phyloP scores from a whole-genome alignment of 2,329 filamentous ascomycete species.

The Zymoseptoria crescenta region DNA sequence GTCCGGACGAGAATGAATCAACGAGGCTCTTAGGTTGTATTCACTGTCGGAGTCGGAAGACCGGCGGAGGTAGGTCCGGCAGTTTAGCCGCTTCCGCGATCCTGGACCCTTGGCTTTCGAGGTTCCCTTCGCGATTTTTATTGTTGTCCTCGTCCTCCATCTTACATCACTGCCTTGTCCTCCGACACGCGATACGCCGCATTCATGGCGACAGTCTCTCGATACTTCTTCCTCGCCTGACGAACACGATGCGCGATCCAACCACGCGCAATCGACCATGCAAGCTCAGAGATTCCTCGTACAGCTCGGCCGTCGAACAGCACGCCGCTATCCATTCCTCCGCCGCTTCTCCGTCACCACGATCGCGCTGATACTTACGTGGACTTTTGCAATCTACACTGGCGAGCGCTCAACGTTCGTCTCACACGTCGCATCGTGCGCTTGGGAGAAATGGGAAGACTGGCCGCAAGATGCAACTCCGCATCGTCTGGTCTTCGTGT shows the following conservation, averaged over 20 bases:
- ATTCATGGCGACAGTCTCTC: background rate
- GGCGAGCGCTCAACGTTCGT: slow-evolving; percentile 75
- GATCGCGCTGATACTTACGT: slow-evolving; percentile 40
- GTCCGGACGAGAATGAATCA: no score
- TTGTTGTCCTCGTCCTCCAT: background rate
- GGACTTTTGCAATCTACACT: slow-evolving; percentile 72
- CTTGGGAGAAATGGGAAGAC: slow-evolving; percentile 82
- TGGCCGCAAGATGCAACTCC: slow-evolving; percentile 77
- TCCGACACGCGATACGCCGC: background rate
- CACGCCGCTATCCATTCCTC: slow-evolving; percentile 20
- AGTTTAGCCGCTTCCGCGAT: background rate
- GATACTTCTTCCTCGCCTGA: background rate
- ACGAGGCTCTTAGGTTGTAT: no score
- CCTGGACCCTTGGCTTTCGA: background rate
- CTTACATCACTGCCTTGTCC: background rate
- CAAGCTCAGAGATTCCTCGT: slow-evolving; percentile 14
- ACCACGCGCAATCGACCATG: slow-evolving; percentile 1
- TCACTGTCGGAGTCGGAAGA: no score
- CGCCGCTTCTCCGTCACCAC: slow-evolving; percentile 18
- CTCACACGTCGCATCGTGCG: slow-evolving; percentile 61
- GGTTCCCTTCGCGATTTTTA: background rate
- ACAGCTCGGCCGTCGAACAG: slow-evolving; percentile 14
- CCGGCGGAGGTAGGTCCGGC: background rate
- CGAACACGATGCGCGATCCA: background rate
- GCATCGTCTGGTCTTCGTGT: slow-evolving; percentile 75